Conservation (phyloP, 345 rosid species). For the Xanthoceras sorbifolium region DNA sequence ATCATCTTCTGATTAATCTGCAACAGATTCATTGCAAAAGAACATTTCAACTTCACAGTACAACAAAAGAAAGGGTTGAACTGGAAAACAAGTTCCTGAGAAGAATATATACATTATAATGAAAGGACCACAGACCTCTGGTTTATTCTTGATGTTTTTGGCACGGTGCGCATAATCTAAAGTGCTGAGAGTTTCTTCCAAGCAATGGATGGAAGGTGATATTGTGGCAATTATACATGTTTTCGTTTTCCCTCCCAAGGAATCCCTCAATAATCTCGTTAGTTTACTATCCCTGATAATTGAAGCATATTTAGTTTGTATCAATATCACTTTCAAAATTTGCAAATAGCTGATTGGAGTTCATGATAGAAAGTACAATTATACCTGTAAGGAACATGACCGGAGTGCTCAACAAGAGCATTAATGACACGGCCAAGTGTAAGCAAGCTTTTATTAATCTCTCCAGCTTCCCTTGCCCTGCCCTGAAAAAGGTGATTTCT, state of each 20-base stretch:
- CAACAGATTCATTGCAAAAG: constrained; percentile 16
- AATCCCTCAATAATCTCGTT: constrained; percentile 95
- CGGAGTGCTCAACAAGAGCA: constrained; percentile 97
- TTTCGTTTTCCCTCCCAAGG: constrained; percentile 97
- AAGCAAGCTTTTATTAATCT: constrained; percentile 97
- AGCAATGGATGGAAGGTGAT: constrained; percentile 86
- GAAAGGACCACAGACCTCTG: constrained; percentile 63
- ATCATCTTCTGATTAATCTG: constrained; percentile 99
- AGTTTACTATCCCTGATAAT: constrained; percentile 89
- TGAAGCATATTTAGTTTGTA: constrained; percentile 19
- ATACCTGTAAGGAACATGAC: constrained; percentile 96
- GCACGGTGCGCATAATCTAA: constrained; percentile 98
- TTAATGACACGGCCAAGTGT: constrained; percentile 98
- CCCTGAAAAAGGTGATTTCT: constrained; percentile 60
- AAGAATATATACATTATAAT: neutral
- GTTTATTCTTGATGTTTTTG: constrained; percentile 97
- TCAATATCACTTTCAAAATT: constrained; percentile 12
- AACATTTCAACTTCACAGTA: constrained; percentile 19
- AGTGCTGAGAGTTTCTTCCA: constrained; percentile 98
- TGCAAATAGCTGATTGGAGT: constrained; percentile 2
- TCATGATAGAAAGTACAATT: neutral
- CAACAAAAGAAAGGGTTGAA: constrained; percentile 5
- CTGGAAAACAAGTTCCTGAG: constrained; percentile 12
- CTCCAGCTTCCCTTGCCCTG: constrained; percentile 99
- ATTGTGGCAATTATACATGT: constrained; percentile 98